Conservation (phyloP, 2,329 filamentous ascomycete genomes). For the Triangularia verruculosa region DNA sequence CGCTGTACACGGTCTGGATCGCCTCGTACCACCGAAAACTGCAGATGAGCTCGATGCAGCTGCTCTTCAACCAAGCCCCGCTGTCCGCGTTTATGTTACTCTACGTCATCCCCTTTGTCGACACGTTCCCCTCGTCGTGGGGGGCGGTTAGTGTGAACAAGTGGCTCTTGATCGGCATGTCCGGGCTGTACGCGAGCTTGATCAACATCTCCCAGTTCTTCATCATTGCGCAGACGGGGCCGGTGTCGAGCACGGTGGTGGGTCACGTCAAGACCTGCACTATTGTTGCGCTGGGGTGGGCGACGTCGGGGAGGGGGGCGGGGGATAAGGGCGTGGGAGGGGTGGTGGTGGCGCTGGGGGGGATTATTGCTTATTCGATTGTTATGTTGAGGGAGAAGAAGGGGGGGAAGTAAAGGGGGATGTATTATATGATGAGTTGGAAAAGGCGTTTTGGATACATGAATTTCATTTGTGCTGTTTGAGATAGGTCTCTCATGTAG, state of each 20-base stretch:
- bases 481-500: too few species aligned
- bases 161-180: conserved; percentile 60
- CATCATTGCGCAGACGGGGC: conserved; percentile 59
- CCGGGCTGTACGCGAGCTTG: conserved; percentile 59
- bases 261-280: conserved; percentile 65
- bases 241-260: conserved; percentile 63
- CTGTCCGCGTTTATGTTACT: conserved; percentile 60
- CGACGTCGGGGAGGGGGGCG: conserved; percentile 52
- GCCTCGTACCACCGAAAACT: conserved; percentile 63
- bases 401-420: conserved; percentile 1
- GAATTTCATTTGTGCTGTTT: too few species aligned
- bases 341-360: conserved; percentile 53
- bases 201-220: conserved; percentile 66
- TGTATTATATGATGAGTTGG: background rate
- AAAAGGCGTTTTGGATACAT: conserved; percentile 2
- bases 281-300: conserved; percentile 63
- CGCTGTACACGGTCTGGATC: conserved; percentile 68
- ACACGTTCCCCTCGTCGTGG: conserved; percentile 57
- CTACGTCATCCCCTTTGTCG: conserved; percentile 64
- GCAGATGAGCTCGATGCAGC: conserved; percentile 65
- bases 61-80: conserved; percentile 66
- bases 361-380: conserved; percentile 49
- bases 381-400: conserved; percentile 32
- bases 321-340: conserved; percentile 55
- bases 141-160: conserved; percentile 46